These are phyloP conservation scores for Rhizophagus clarus DNA, from an alignment of 192 early-diverging fungal species.

Conservation along the genomic window DNA sequence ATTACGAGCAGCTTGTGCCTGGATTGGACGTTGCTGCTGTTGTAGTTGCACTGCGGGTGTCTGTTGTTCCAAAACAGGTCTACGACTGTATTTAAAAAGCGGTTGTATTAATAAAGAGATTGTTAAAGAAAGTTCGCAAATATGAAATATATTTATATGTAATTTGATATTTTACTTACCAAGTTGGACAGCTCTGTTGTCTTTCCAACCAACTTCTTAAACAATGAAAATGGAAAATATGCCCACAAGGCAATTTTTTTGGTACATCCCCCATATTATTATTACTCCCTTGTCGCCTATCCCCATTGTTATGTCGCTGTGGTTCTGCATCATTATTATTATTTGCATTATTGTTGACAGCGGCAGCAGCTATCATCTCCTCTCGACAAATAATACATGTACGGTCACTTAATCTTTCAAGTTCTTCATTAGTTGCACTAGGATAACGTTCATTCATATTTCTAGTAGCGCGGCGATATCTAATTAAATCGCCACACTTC, in stretches of 20 bases:
- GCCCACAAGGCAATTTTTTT: constrained; percentile 94
- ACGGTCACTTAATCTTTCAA: constrained; percentile 66
- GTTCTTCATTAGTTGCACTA: constrained; percentile 83
- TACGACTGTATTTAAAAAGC: constrained; percentile 39
- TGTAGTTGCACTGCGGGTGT: constrained; percentile 15
- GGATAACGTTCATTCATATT: constrained; percentile 98
- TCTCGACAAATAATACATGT: constrained; percentile 98
- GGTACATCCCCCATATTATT: constrained; percentile 65
- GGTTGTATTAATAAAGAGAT: constrained; percentile 9
- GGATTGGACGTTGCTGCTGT: constrained; percentile 17
- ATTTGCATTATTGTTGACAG: constrained; percentile 10
- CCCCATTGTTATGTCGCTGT: neutral
- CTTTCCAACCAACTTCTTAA: constrained; percentile 95
- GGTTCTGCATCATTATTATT: constrained; percentile 16
- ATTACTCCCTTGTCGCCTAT: constrained; percentile 28
- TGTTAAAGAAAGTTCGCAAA: neutral
- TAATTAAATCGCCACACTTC: constrained; percentile 85
- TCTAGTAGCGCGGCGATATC: constrained; percentile 90
- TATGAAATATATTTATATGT: neutral
- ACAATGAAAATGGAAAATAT: constrained; percentile 98
- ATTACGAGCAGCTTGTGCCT: neutral
- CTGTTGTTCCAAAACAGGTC: constrained; percentile 44
- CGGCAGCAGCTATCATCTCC: constrained; percentile 72
- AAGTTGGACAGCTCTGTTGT: constrained; percentile 98
- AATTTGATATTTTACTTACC: constrained; percentile 46